A percentile compares a stretch with the other conserved stretches of the same genome.
Evolutionary conservation across 2,329 filamentous ascomycete species (phyloP).

Genomic region (Akanthomyces uredinophilus): DNA sequence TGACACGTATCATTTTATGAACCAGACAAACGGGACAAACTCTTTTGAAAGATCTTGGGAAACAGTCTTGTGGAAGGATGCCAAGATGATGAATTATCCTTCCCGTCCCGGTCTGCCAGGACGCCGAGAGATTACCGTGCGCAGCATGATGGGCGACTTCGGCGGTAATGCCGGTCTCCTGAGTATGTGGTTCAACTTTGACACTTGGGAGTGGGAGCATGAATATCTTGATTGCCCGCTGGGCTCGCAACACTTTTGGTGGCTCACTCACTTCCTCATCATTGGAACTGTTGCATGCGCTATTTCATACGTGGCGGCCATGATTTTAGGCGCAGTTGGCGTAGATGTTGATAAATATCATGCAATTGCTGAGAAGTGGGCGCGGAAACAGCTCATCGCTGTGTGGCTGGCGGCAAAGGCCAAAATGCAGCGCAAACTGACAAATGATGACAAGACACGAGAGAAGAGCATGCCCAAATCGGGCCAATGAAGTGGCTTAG

Average conservation of each 20-base stretch:
- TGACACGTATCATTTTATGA: conserved; percentile 78
- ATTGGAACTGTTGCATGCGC: conserved; percentile 38
- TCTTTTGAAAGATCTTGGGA: conserved; percentile 45
- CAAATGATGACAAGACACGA: not conserved
- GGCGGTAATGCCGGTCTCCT: conserved; percentile 87
- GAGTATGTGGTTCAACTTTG: conserved; percentile 80
- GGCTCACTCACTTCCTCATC: conserved; percentile 76
- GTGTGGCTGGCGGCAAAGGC: not conserved
- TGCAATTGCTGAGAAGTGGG: conserved; percentile 17
- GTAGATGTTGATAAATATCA: conserved; percentile 31
- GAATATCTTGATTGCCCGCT: conserved; percentile 74
- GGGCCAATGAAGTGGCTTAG: conserved; percentile 1
- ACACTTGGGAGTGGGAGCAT: conserved; percentile 69
- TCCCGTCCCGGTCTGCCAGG: conserved; percentile 48
- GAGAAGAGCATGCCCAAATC: not conserved
- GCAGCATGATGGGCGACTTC: conserved; percentile 98
- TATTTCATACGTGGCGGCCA: conserved; percentile 23
- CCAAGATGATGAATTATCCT: conserved; percentile 35
- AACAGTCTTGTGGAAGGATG: conserved; percentile 42
- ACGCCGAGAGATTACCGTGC: conserved; percentile 83
- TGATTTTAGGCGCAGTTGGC: conserved; percentile 25
- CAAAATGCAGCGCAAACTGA: not conserved
- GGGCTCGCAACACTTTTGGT: conserved; percentile 91
- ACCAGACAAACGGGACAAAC: conserved; percentile 47
- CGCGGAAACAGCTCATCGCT: not conserved